Evolutionary conservation across 169 alveolate species (phyloP).

Genomic region (Cryptosporidium parvum): DNA sequence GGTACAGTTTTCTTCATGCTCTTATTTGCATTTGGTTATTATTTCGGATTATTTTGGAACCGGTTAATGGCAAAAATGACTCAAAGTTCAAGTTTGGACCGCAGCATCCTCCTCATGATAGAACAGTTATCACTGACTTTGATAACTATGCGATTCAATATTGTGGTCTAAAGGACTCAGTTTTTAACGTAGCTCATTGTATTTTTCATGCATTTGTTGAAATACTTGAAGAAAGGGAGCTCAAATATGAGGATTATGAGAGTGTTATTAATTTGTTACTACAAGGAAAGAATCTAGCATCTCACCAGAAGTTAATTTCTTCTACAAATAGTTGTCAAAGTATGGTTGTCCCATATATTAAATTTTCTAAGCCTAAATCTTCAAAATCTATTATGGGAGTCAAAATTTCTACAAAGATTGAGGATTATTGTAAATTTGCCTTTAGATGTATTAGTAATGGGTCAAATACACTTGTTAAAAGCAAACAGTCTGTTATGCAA

Average conservation of each 20-base stretch:
- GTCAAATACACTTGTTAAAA: constrained; percentile 28
- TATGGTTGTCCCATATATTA: constrained; percentile 6
- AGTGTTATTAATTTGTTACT: not conserved
- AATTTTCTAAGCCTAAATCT: not conserved
- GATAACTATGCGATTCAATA: constrained; percentile 62
- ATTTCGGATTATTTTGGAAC: not conserved
- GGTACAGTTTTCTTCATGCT: not conserved
- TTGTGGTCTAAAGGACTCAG: constrained; percentile 44
- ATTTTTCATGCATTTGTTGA: constrained; percentile 49
- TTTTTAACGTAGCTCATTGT: constrained; percentile 55
- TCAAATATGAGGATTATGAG: constrained; percentile 35
- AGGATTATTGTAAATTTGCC: constrained; percentile 59
- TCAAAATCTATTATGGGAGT: constrained; percentile 31
- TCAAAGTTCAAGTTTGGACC: constrained; percentile 59
- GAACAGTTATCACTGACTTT: constrained; percentile 46
- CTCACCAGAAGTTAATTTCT: constrained; percentile 14
- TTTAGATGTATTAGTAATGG: constrained; percentile 30
- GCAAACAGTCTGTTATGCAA: constrained; percentile 4
- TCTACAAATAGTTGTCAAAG: constrained; percentile 18
- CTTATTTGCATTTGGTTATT: not conserved
- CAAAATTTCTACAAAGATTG: constrained; percentile 17
- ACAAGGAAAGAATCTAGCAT: constrained; percentile 3
- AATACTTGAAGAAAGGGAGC: not conserved
- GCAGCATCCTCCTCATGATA: constrained; percentile 56
- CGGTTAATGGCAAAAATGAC: constrained; percentile 2